These are phyloP conservation scores for Elsinoe australis DNA, from an alignment of 2,329 filamentous ascomycete species.

Conservation along the genomic window DNA sequence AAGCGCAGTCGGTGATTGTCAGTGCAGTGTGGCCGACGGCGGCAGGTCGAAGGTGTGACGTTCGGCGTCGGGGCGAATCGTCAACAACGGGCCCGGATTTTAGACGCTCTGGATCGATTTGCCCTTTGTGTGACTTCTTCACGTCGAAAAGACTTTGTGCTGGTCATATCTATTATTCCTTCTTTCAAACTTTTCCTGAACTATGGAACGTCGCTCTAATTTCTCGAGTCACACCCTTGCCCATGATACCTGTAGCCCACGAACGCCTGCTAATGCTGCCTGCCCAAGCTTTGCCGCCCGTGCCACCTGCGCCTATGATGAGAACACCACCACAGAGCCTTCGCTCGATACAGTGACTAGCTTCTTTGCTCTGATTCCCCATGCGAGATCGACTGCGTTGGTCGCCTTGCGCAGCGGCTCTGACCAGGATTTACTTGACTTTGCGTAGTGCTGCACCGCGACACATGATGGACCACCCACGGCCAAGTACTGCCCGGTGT, in stretches of 20 bases:
- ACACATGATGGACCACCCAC: constrained; percentile 72
- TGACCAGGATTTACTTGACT: constrained; percentile 79
- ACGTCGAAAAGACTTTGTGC: not conserved
- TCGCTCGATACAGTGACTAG: constrained; percentile 67
- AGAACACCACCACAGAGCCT: constrained; percentile 66
- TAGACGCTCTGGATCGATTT: not conserved
- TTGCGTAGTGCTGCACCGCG: constrained; percentile 82
- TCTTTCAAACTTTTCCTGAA: too few relatives aligned
- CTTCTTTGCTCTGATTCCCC: constrained; percentile 67
- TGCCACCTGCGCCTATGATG: constrained; percentile 27
- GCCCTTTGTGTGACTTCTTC: constrained; percentile 8
- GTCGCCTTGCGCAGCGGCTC: constrained; percentile 73
- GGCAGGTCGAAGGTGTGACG: constrained; percentile 9
- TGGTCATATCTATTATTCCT: not conserved
- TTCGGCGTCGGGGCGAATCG: constrained; percentile 11
- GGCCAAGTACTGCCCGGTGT: constrained; percentile 86
- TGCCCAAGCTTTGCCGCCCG: constrained; percentile 4
- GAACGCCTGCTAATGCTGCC: constrained; percentile 16
- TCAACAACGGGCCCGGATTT: constrained; percentile 14
- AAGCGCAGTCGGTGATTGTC: constrained; percentile 4
- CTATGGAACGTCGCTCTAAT: too few relatives aligned
- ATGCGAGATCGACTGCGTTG: constrained; percentile 63
- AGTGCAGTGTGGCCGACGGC: not conserved
- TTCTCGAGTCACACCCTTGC: not conserved
- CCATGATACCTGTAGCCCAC: constrained; percentile 4